Evolutionary conservation across 495 filamentous ascomycete species (phyloP).

Genomic region (Aspergillus coremiiformis): DNA sequence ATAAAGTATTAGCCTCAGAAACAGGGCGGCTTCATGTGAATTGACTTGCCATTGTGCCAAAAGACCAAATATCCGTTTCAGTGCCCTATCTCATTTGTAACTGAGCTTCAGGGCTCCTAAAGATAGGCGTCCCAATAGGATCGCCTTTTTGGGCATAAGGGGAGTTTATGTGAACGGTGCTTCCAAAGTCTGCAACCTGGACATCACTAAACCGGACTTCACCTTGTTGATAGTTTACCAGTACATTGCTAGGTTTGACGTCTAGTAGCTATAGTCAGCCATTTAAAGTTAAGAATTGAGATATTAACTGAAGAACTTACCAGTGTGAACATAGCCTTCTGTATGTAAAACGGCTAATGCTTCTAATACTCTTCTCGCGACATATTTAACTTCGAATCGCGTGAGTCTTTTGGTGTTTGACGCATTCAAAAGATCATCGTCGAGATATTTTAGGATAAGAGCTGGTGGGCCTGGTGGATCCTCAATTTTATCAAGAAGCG

Average conservation of each 20-base stretch:
- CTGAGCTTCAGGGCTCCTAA: slow-evolving; percentile 32
- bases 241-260: slow-evolving; percentile 36
- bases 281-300: not conserved
- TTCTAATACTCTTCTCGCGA: slow-evolving; percentile 3
- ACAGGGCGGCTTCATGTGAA: not conserved
- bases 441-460: slow-evolving; percentile 32
- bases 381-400: slow-evolving; percentile 7
- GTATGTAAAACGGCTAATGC: slow-evolving; percentile 8
- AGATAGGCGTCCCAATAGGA: slow-evolving; percentile 30
- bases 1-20: slow-evolving; percentile 1
- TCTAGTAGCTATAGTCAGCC: slow-evolving; percentile 17
- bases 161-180: slow-evolving; percentile 27
- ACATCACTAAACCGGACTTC: slow-evolving; percentile 31
- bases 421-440: slow-evolving; percentile 29
- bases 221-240: slow-evolving; percentile 30
- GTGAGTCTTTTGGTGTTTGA: slow-evolving; percentile 28
- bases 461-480: slow-evolving; percentile 30
- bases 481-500: slow-evolving; percentile 33
- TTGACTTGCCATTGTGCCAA: slow-evolving; percentile 28
- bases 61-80: slow-evolving; percentile 41
- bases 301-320: not conserved
- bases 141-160: slow-evolving; percentile 29
- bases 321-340: slow-evolving; percentile 7
- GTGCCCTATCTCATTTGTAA: slow-evolving; percentile 29
- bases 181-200: slow-evolving; percentile 34